Percentiles rank a stretch among this genome's conserved stretches.
Evolutionary conservation across 345 rosid species (phyloP).

Genomic region (Arabidopsis thaliana): DNA sequence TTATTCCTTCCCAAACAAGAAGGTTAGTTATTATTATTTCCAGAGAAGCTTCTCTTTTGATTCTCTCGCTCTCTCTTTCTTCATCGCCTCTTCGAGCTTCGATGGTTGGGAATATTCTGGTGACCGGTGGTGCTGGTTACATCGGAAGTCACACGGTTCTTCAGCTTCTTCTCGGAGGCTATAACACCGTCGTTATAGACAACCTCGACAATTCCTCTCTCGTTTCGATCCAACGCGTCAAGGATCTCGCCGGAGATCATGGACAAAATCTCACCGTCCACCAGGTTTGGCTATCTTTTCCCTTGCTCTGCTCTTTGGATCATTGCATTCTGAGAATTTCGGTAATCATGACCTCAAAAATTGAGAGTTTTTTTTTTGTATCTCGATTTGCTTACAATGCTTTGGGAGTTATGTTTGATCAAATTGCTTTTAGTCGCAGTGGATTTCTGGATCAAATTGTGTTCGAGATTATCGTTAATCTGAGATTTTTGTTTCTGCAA

Average conservation of each 20-base stretch:
- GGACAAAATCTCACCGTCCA: constrained; percentile 64
- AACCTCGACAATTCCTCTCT: constrained; percentile 82
- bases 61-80: constrained; percentile 23
- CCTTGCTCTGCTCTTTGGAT: not conserved
- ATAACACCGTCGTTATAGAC: constrained; percentile 73
- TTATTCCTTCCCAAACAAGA: constrained; percentile 8
- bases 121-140: constrained; percentile 98
- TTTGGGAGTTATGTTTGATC: not conserved
- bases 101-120: constrained; percentile 62
- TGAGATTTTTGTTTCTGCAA: constrained; percentile 6
- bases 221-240: constrained; percentile 65
- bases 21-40: constrained; percentile 18
- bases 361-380: not conserved
- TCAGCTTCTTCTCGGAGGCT: constrained; percentile 79
- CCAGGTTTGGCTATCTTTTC: constrained; percentile 57
- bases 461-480: not conserved
- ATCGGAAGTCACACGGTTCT: constrained; percentile 98
- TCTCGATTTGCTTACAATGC: constrained; percentile 11
- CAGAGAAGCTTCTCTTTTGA: constrained; percentile 44
- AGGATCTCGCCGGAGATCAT: constrained; percentile 66
- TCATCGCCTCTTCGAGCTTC: constrained; percentile 32
- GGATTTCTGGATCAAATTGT: constrained; percentile 31
- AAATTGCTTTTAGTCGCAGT: not conserved
- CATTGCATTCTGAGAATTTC: not conserved
- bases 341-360: constrained; percentile 15